Conservation (phyloP, 768 basidiomycete species). For the Flagelloscypha sp. region DNA sequence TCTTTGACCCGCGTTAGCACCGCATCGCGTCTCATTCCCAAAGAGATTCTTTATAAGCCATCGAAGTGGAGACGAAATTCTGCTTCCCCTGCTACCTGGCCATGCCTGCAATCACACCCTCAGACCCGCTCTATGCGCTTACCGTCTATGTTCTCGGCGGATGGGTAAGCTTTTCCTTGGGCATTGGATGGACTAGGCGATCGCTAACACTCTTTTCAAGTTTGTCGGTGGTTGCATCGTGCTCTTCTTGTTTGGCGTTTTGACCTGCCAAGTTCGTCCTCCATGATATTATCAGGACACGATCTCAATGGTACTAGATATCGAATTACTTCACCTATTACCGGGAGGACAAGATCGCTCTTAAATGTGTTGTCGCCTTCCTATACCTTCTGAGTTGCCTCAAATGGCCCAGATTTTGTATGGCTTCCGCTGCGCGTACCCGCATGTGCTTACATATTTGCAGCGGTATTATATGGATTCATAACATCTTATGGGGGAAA, state of each 20-base stretch:
- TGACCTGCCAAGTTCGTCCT: conserved; percentile 4
- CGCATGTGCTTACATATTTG: not conserved
- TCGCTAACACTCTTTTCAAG: not conserved
- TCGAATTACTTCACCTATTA: too few species aligned
- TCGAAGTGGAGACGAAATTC: too few species aligned
- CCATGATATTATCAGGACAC: too few species aligned
- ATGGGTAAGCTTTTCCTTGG: conserved; percentile 2
- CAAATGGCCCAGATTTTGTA: conserved; percentile 3
- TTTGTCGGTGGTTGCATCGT: conserved; percentile 4
- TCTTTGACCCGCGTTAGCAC: too few species aligned
- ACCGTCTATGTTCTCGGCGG: conserved; percentile 6
- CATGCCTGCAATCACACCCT: not conserved
- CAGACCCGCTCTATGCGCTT: conserved; percentile 3
- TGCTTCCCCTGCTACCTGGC: too few species aligned
- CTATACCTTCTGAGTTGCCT: conserved; percentile 3
- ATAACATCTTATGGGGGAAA: conserved; percentile 3
- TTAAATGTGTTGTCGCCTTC: not conserved
- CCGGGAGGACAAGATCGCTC: not conserved
- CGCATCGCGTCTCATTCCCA: too few species aligned
- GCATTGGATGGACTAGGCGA: not conserved
- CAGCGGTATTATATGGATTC: conserved; percentile 7
- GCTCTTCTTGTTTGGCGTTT: conserved; percentile 3
- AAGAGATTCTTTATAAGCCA: too few species aligned
- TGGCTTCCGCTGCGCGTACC: too few species aligned
- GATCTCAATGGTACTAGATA: too few species aligned